A percentile compares a stretch with the other conserved stretches of the same genome.
These are phyloP conservation scores for Coffea canephora DNA, from an alignment of 257 asterid genomes.

Conservation along the genomic window DNA sequence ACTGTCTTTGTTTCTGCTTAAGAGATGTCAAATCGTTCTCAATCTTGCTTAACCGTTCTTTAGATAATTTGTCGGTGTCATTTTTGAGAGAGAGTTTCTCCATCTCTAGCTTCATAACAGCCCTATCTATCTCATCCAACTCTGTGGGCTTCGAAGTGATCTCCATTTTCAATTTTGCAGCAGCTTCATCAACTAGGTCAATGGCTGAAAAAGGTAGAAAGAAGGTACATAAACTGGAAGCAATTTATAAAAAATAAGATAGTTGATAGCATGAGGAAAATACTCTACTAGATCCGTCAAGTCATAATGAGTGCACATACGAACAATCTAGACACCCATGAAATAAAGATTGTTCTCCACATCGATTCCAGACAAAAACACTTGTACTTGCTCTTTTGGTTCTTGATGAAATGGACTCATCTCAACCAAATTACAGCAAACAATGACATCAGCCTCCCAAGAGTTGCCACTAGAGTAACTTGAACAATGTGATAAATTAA, in stretches of 20 bases:
- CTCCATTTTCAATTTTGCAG: slow-evolving; percentile 95
- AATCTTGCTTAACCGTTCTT: slow-evolving; percentile 71
- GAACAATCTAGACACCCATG: not conserved
- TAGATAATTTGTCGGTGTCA: slow-evolving; percentile 81
- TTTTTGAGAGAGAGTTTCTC: slow-evolving; percentile 83
- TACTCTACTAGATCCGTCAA: not conserved
- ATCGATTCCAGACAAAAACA: not conserved
- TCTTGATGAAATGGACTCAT: not conserved
- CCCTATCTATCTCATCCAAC: slow-evolving; percentile 78
- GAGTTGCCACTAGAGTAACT: not conserved
- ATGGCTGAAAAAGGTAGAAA: slow-evolving; percentile 52
- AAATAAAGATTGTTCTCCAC: no score
- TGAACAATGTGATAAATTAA: not conserved
- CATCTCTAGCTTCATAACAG: slow-evolving; percentile 87
- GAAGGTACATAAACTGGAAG: not conserved
- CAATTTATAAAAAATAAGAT: not conserved
- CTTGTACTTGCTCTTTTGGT: not conserved
- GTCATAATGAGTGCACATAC: not conserved
- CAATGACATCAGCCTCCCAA: not conserved
- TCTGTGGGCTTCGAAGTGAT: slow-evolving; percentile 91
- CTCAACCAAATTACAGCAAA: not conserved
- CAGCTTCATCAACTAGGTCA: slow-evolving; percentile 97
- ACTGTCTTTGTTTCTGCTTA: slow-evolving; percentile 61
- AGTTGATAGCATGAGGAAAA: not conserved
- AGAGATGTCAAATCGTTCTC: slow-evolving; percentile 70